Evolutionary conservation across 495 filamentous ascomycete genomes (phyloP).

Genomic region (Monascus purpureus): DNA sequence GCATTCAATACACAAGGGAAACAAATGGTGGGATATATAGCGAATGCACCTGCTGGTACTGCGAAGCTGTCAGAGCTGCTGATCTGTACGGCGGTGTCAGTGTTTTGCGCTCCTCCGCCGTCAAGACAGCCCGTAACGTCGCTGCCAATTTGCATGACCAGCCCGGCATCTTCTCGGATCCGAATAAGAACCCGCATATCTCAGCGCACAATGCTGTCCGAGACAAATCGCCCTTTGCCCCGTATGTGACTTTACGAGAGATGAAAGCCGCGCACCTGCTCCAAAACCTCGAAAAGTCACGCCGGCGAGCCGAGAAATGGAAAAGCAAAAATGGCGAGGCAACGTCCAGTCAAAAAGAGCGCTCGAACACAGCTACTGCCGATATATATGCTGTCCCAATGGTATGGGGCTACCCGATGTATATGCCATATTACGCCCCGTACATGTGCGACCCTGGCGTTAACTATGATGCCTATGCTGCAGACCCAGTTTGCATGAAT

Average conservation of each 20-base stretch:
- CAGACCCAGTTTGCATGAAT: conserved; percentile 33
- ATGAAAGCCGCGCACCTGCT: conserved; percentile 34
- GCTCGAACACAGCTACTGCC: conserved; percentile 16
- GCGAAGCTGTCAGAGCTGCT: conserved; percentile 59
- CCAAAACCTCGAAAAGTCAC: conserved; percentile 45
- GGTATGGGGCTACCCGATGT: conserved; percentile 33
- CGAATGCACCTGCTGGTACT: conserved; percentile 86
- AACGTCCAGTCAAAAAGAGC: too few relatives aligned
- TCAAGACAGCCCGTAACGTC: conserved; percentile 17
- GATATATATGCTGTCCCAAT: conserved; percentile 16
- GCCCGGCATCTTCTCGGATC: conserved; percentile 37
- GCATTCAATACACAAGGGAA: conserved; percentile 47
- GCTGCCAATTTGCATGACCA: conserved; percentile 41
- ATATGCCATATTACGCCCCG: conserved; percentile 37
- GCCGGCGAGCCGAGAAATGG: conserved; percentile 46
- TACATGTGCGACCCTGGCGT: conserved; percentile 37
- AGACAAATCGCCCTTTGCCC: conserved; percentile 3
- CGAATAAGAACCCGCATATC: conserved; percentile 55
- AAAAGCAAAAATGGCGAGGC: conserved; percentile 29
- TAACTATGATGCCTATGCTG: conserved; percentile 22
- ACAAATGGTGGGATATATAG: conserved; percentile 52
- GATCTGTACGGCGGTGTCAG: conserved; percentile 31
- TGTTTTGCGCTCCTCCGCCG: conserved; percentile 12
- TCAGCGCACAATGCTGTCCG: conserved; percentile 49
- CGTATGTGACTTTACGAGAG: conserved; percentile 4